Percentiles rank a stretch among this genome's conserved stretches.
Conservation (phyloP, 2,329 filamentous ascomycete species). For the Curvularia eragrostidis region DNA sequence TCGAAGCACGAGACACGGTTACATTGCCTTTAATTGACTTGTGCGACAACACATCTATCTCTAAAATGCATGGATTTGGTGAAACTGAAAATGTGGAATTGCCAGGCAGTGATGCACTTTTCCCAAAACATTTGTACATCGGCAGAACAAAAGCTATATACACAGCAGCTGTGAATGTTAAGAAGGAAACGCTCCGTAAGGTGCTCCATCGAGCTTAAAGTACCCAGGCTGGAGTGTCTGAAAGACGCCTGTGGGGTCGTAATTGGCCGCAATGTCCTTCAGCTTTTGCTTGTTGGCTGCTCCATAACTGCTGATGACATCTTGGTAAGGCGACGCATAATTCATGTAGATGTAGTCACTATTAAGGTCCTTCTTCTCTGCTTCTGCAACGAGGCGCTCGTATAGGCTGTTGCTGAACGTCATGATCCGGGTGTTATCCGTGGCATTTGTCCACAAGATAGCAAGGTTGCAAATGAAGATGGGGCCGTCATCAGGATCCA, state of each 20-base stretch:
- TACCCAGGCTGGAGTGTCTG: constrained; percentile 30
- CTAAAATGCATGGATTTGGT: not conserved
- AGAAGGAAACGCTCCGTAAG: constrained; percentile 20
- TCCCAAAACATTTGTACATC: no score
- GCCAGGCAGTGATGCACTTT: not conserved
- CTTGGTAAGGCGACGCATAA: constrained; percentile 54
- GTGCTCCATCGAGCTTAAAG: constrained; percentile 33
- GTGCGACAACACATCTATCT: not conserved
- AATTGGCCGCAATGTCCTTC: constrained; percentile 21
- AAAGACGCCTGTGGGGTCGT: constrained; percentile 29
- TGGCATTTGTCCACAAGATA: constrained; percentile 31
- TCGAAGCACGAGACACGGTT: not conserved
- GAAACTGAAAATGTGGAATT: not conserved
- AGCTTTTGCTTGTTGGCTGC: constrained; percentile 40
- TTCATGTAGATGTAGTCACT: constrained; percentile 54
- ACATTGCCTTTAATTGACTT: not conserved
- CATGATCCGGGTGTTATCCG: constrained; percentile 35
- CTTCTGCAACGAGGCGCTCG: constrained; percentile 18
- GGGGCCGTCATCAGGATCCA: constrained; percentile 29
- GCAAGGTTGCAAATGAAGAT: constrained; percentile 31
- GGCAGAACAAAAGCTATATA: not conserved
- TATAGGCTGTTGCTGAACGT: constrained; percentile 31
- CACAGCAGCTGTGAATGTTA: not conserved
- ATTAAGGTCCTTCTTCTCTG: constrained; percentile 17
- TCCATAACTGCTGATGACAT: constrained; percentile 54